These are phyloP conservation scores for Clavulina sp. DNA, from an alignment of 768 basidiomycete genomes.

Conservation along the genomic window DNA sequence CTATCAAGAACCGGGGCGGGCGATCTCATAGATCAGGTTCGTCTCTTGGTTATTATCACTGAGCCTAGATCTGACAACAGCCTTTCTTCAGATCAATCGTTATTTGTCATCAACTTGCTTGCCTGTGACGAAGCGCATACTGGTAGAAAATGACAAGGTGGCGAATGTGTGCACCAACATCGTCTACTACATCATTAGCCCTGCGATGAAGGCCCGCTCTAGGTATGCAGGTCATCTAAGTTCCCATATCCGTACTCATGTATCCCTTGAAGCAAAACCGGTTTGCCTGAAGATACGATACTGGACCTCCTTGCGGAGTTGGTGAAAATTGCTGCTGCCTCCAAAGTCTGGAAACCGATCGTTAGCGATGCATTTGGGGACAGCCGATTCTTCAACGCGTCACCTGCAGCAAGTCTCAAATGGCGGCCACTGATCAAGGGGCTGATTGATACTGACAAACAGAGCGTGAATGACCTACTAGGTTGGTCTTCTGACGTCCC, in stretches of 20 bases:
- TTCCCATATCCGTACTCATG: neutral
- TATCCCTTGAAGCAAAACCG: constrained; percentile 31
- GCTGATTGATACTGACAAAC: constrained; percentile 73
- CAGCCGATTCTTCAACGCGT: constrained; percentile 68
- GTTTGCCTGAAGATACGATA: constrained; percentile 56
- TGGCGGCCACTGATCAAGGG: constrained; percentile 71
- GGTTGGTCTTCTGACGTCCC: constrained; percentile 28
- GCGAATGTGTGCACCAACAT: constrained; percentile 65
- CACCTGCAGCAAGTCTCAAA: constrained; percentile 31
- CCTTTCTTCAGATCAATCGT: neutral
- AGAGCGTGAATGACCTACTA: constrained; percentile 67
- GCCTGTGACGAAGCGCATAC: constrained; percentile 58
- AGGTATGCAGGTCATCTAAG: constrained; percentile 29
- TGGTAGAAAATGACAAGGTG: constrained; percentile 74
- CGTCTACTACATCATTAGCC: constrained; percentile 65
- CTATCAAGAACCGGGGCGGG: neutral
- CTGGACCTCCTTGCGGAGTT: constrained; percentile 61
- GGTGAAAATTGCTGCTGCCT: constrained; percentile 52
- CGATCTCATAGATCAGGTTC: neutral
- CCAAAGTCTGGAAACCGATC: constrained; percentile 71
- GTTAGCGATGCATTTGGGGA: constrained; percentile 75
- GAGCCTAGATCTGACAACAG: too few relatives aligned
- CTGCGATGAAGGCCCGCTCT: constrained; percentile 59
- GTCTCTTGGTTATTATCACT: too few relatives aligned
- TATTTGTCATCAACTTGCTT: constrained; percentile 17